Percentiles rank a stretch among this genome's conserved stretches.
Conservation (phyloP, 176 grass and related monocot species). For the Oryza rufipogon region DNA sequence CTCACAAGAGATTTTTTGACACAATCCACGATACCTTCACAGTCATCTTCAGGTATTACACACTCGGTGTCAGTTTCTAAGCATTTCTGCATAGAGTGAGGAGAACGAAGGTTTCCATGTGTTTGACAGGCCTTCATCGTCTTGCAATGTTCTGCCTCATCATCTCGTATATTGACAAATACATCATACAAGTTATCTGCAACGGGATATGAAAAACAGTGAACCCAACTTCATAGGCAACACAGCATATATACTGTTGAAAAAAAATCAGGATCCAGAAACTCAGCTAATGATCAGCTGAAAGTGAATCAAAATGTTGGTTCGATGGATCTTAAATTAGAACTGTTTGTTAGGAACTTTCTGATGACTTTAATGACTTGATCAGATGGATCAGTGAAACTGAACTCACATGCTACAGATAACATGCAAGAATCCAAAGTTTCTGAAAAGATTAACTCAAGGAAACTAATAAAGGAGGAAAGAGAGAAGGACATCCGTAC, state of each 20-base stretch:
- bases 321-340: background rate
- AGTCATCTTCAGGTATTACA: conserved; percentile 38
- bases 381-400: background rate
- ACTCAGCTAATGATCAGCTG: background rate
- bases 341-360: background rate
- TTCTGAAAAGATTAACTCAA: conserved; percentile 20
- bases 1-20: conserved; percentile 47
- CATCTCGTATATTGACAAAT: conserved; percentile 83
- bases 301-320: background rate
- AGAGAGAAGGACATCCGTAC: conserved; percentile 39
- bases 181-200: conserved; percentile 90
- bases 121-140: conserved; percentile 97
- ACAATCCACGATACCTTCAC: conserved; percentile 54
- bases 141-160: conserved; percentile 90
- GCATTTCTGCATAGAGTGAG: conserved; percentile 54
- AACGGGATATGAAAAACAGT: conserved; percentile 12
- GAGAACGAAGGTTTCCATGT: conserved; percentile 68
- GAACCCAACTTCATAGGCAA: background rate
- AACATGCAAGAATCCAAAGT: background rate
- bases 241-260: background rate
- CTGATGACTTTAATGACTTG: background rate
- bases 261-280: background rate
- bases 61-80: conserved; percentile 40
- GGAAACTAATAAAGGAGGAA: background rate
- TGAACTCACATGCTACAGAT: conserved; percentile 8